A percentile compares a stretch with the other conserved stretches of the same genome.
Evolutionary conservation across 139 green algal genomes (phyloP).

Genomic region (Picochlorum costavermella): DNA sequence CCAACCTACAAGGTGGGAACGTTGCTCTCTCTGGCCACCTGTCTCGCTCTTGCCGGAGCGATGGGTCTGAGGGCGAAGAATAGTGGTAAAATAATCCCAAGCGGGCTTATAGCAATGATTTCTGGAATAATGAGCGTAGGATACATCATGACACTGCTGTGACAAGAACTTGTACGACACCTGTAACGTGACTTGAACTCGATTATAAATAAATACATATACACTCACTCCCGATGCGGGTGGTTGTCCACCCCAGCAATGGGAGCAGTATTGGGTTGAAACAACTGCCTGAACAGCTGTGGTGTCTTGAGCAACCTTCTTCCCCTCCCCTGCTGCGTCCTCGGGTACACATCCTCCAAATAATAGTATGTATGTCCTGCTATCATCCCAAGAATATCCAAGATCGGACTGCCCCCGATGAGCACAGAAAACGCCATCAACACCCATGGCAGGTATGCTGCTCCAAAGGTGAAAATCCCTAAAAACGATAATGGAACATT

Average conservation of each 20-base stretch:
- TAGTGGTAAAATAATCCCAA: slow-evolving; percentile 22
- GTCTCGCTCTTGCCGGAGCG: slow-evolving; percentile 4
- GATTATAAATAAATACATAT: too few relatives aligned
- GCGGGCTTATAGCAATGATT: slow-evolving; percentile 13
- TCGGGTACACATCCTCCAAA: slow-evolving; percentile 95
- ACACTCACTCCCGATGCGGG: too few relatives aligned
- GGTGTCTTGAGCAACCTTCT: slow-evolving; percentile 15
- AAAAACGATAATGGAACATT: slow-evolving; percentile 93
- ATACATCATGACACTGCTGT: slow-evolving; percentile 9
- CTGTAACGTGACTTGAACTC: too few relatives aligned
- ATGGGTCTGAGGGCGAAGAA: slow-evolving; percentile 24
- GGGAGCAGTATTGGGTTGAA: neutral
- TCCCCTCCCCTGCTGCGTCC: slow-evolving; percentile 26
- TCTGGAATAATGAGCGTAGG: slow-evolving; percentile 16
- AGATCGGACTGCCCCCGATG: slow-evolving; percentile 72
- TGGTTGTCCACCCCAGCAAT: neutral
- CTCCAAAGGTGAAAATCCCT: slow-evolving; percentile 97
- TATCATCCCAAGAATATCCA: slow-evolving; percentile 91
- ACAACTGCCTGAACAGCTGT: neutral
- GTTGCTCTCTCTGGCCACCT: slow-evolving; percentile 21
- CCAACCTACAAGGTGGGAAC: slow-evolving; percentile 9
- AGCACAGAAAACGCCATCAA: slow-evolving; percentile 89
- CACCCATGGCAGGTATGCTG: slow-evolving; percentile 98
- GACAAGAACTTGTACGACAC: neutral
- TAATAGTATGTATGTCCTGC: slow-evolving; percentile 95